A percentile compares a stretch with the other conserved stretches of the same genome.
phyloP scores from a whole-genome alignment of 2,329 filamentous ascomycete species.

The Arthrobotrys entomopaga region DNA sequence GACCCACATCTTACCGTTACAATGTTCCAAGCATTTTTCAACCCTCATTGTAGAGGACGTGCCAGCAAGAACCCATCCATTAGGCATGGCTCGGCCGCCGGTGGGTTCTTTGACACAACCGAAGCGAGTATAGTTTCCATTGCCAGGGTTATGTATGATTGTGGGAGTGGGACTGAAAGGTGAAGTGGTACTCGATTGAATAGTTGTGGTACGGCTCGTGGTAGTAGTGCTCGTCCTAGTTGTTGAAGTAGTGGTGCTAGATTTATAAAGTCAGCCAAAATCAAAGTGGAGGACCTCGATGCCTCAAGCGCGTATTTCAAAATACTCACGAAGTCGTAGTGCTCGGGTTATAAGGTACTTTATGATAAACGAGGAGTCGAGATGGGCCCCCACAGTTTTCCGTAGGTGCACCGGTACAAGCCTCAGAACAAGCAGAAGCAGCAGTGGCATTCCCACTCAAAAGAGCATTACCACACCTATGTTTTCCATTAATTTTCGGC shows the following conservation, averaged over 20 bases:
- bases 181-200: not conserved
- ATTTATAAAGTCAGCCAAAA: slow-evolving; percentile 3
- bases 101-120: slow-evolving; percentile 39
- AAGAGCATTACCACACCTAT: slow-evolving; percentile 41
- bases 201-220: not conserved
- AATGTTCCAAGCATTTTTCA: slow-evolving; percentile 45
- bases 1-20: slow-evolving; percentile 33
- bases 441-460: slow-evolving; percentile 21
- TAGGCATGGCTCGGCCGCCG: slow-evolving; percentile 38
- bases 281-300: not conserved
- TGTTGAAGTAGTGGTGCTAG: slow-evolving; percentile 1
- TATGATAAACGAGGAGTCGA: slow-evolving; percentile 57
- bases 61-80: slow-evolving; percentile 29
- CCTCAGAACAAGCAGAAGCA: slow-evolving; percentile 53
- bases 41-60: slow-evolving; percentile 53
- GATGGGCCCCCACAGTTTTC: slow-evolving; percentile 57
- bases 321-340: slow-evolving; percentile 23
- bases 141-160: slow-evolving; percentile 56
- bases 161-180: not conserved
- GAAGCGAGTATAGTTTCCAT: slow-evolving; percentile 60
- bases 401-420: slow-evolving; percentile 56
- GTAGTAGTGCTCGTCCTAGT: not conserved
- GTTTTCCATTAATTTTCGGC: not conserved
- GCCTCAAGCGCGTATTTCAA: too few relatives aligned
- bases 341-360: slow-evolving; percentile 29